Evolutionary conservation across 2,329 filamentous ascomycete species (phyloP).

Genomic region (Aspergillus niger): DNA sequence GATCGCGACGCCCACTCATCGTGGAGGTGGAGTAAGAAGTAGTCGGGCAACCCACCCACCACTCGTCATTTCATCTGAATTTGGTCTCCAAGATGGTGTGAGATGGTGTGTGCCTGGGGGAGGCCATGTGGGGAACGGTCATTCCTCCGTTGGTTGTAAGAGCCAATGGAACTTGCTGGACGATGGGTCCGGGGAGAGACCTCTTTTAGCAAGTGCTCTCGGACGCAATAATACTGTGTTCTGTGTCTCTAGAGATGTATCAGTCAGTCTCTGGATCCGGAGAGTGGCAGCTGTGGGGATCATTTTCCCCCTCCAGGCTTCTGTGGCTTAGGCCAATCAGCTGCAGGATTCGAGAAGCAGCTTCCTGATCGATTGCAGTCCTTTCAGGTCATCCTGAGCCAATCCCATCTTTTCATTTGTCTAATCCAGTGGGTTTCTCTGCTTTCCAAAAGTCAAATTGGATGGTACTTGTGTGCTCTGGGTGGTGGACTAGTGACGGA

Average conservation of each 20-base stretch:
- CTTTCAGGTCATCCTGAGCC: background rate
- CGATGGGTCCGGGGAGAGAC: slow-evolving; percentile 10
- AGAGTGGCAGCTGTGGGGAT: slow-evolving; percentile 19
- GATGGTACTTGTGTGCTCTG: background rate
- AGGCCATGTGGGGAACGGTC: slow-evolving; percentile 7
- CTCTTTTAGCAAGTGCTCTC: background rate
- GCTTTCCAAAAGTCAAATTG: background rate
- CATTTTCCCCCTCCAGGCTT: background rate
- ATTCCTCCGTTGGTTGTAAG: slow-evolving; percentile 4
- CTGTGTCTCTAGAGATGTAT: background rate
- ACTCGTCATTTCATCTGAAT: background rate
- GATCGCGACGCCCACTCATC: background rate
- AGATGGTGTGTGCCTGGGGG: slow-evolving; percentile 10
- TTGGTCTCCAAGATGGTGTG: background rate
- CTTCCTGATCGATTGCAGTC: background rate
- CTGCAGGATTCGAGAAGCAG: background rate
- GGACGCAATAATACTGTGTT: slow-evolving; percentile 1
- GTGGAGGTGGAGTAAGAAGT: background rate
- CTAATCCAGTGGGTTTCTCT: background rate
- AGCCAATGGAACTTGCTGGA: background rate
- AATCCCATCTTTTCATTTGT: background rate
- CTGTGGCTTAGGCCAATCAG: slow-evolving; percentile 9
- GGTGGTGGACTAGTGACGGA: background rate
- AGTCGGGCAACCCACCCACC: background rate
- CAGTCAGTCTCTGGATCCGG: slow-evolving; percentile 20